Base-by-base conservation (phyloP, 2,329 filamentous ascomycete species). In the Colletotrichum costaricense region DNA sequence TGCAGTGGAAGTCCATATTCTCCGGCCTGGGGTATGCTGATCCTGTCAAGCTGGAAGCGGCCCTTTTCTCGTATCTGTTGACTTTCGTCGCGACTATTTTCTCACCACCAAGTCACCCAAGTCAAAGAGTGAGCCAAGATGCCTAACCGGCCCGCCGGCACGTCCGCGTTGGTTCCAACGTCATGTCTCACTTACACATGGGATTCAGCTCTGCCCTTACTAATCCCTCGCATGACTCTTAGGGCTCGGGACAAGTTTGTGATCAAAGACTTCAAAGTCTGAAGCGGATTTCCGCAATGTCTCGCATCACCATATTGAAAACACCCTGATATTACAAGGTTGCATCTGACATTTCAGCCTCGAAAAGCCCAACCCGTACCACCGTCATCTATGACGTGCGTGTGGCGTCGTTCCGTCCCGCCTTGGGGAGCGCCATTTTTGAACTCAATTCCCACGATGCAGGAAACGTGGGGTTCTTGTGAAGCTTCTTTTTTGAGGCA, bases 351-450 rank as follows among this genome's bases (percentile, higher is more conserved):
- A 24, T 42, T 38, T 38, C 56, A 62, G 63, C 52, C 52, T 52
- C 28, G 63, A 35, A 22, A 28, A 49, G 42, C 42, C 42, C 42
- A 22, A 22, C 42, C 5, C 22, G 38, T 49, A 24, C 38, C 16
- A 12, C n/a, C 64, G 38, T 26, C 58, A 35, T 28, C 26, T n/a
- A 69, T 72, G 65, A 69, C 65, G 65, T 57, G 52, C 30, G 54
- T 63, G 49, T 58, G 65, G 69, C 58, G 24, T 56, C 55, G 55
- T 30, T 30, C 30, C 63, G 63, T 69, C 38, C 52, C 62, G 38
- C 30, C 42, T 33, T 26, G 38, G 38, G 33, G 59, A 19, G 12
- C 49, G 24, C 42, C 65, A 19, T 24, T 14, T 3, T 1, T 9
- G 22, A n/a, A 60, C 22, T 68, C 57, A 30, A 30, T 38, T 28